phyloP scores from a whole-genome alignment of 352 stramenopile species.

The Pythium diclinum region DNA sequence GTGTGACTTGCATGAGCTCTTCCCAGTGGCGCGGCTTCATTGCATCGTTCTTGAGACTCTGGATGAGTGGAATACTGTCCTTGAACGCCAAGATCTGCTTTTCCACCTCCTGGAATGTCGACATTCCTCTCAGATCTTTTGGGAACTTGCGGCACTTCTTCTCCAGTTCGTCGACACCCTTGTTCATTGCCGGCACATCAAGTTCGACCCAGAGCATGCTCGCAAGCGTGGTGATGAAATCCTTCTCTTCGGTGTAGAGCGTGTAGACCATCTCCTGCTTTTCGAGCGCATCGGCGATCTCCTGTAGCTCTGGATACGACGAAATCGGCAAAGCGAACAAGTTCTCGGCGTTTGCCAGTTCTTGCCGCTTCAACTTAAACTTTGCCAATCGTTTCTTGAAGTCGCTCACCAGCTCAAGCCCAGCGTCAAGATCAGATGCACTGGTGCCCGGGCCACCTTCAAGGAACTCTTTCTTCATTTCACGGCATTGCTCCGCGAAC shows the following conservation, averaged over 20 bases:
- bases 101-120: conserved; percentile 90
- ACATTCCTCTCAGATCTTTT: conserved; percentile 88
- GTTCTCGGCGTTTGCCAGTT: conserved; percentile 93
- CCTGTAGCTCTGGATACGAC: conserved; percentile 88
- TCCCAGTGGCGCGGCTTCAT: conserved; percentile 92
- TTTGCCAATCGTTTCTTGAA: conserved; percentile 80
- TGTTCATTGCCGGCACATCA: conserved; percentile 89
- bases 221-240: conserved; percentile 88
- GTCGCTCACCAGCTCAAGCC: conserved; percentile 81
- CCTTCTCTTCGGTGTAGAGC: conserved; percentile 92
- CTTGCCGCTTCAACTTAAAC: conserved; percentile 76
- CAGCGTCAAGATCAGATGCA: conserved; percentile 84
- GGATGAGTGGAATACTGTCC: conserved; percentile 92
- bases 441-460: conserved; percentile 81
- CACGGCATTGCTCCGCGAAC: conserved; percentile 86
- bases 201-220: conserved; percentile 93
- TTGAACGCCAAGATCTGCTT: conserved; percentile 92
- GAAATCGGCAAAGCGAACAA: conserved; percentile 92
- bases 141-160: conserved; percentile 90
- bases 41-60: conserved; percentile 93
- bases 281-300: conserved; percentile 83
- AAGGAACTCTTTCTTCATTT: conserved; percentile 87
- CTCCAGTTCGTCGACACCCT: conserved; percentile 92
- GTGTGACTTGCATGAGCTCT: conserved; percentile 87
- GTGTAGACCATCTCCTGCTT: conserved; percentile 90